These are phyloP conservation scores for Apiotrichum siamense DNA, from an alignment of 1,284 basidiomycete species.

Conservation along the genomic window DNA sequence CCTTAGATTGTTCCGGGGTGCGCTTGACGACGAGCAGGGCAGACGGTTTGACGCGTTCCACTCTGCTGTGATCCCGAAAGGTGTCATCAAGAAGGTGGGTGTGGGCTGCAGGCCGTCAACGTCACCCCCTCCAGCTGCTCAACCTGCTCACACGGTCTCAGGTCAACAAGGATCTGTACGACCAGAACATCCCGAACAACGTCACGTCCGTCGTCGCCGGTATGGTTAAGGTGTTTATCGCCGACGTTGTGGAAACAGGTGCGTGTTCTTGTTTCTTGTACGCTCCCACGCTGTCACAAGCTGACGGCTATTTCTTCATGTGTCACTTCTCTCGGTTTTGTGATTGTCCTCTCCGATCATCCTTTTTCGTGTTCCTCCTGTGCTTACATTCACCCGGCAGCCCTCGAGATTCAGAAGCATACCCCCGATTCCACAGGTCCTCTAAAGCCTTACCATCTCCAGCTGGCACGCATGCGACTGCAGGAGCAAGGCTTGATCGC, in stretches of 20 bases:
- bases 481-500: conserved; percentile 29
- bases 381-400: conserved; percentile 1
- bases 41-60: conserved; percentile 40
- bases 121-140: not conserved
- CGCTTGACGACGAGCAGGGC: conserved; percentile 36
- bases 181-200: conserved; percentile 32
- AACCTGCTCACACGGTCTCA: conserved; percentile 8
- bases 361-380: not conserved
- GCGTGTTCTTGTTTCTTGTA: conserved; percentile 3
- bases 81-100: conserved; percentile 35
- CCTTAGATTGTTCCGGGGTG: conserved; percentile 29
- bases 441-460: conserved; percentile 38
- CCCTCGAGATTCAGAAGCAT: conserved; percentile 31
- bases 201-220: conserved; percentile 31
- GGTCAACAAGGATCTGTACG: conserved; percentile 38
- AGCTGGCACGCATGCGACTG: conserved; percentile 29
- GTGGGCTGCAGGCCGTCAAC: not conserved
- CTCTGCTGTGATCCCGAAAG: conserved; percentile 28
- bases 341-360: not conserved
- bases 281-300: not conserved
- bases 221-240: conserved; percentile 43
- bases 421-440: conserved; percentile 31
- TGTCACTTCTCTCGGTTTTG: too few relatives aligned
- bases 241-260: conserved; percentile 42
- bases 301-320: not conserved